Evolutionary conservation across 2,329 filamentous ascomycete species (phyloP), one percentile per base, ranked within the genome.

Genomic region (Blastomyces percursus): DNA sequence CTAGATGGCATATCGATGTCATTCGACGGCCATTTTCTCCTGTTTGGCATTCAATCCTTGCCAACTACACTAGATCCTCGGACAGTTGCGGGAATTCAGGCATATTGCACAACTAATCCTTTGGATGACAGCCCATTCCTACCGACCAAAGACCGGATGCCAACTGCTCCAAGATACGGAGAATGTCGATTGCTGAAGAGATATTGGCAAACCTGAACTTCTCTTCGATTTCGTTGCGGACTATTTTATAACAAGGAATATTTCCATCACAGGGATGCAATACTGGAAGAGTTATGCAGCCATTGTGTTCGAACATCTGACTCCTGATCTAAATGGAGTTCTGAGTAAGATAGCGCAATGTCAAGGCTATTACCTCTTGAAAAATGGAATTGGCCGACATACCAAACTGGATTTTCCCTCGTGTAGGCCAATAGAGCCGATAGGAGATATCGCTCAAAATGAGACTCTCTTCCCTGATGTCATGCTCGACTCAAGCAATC

Each of bases 221-320:
- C 30, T 65, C 16, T 64, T 64, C 50, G n/a, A 63, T 19, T 19
- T 66, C 19, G 54, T 65, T 24, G 32, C 40, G 12, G 59, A 59
- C 35, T 64, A 62, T 51, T 66, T 64, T 30, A 32, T 30, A 8
- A n/a, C 46, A 21, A n/a, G n/a, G 19, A 16, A 62, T 3, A 64
- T 63, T 24, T 63, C 2, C n/a, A 24, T 24, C n/a, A 64, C 61
- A n/a, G 62, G 64, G 27, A 52, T 66, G 5, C 64, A 66, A 44
- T 66, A 58, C 40, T 66, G 59, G 64, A 40, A 60, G 2, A 24
- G 42, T 38, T n/a, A 62, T 19, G 32, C 65, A 30, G 58, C 64
- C 19, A 61, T 66, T 14, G 62, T 65, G 19, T 56, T 66, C 3
- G 62, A 64, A 46, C 21, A 56, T 19, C 44, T 48, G 16, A 21